Percentiles rank a stretch among this genome's conserved stretches.
These are phyloP conservation scores for Alternaria dauci DNA, from an alignment of 2,329 filamentous ascomycete genomes.

Conservation along the genomic window DNA sequence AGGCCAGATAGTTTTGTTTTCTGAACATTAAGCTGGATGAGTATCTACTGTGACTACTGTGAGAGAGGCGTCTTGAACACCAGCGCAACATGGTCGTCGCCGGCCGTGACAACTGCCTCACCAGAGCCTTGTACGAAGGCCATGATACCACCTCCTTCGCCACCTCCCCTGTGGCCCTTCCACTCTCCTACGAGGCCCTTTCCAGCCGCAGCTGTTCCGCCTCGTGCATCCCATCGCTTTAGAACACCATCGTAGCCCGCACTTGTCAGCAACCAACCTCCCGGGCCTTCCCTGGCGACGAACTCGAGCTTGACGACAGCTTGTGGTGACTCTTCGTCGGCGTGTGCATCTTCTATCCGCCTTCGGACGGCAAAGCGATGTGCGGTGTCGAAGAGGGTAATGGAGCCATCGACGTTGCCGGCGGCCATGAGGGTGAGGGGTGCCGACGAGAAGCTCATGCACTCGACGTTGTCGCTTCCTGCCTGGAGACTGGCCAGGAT, in stretches of 20 bases:
- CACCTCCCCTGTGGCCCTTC: slow-evolving; percentile 85
- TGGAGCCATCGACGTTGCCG: slow-evolving; percentile 71
- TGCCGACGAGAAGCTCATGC: slow-evolving; percentile 70
- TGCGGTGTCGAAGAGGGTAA: slow-evolving; percentile 86
- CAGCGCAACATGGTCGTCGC: slow-evolving; percentile 71
- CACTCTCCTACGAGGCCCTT: slow-evolving; percentile 84
- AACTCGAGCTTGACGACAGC: slow-evolving; percentile 95
- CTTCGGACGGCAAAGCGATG: slow-evolving; percentile 87
- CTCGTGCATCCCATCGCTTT: slow-evolving; percentile 82
- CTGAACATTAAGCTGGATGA: too few species aligned
- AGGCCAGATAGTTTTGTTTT: too few species aligned
- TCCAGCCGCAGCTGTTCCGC: slow-evolving; percentile 70
- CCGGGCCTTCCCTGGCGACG: slow-evolving; percentile 60
- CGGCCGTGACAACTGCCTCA: slow-evolving; percentile 82
- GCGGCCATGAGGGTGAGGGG: slow-evolving; percentile 69
- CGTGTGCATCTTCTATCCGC: slow-evolving; percentile 82
- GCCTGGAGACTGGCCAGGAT: slow-evolving; percentile 86
- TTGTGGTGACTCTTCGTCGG: slow-evolving; percentile 74
- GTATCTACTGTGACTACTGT: slow-evolving; percentile 16
- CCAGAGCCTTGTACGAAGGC: slow-evolving; percentile 87
- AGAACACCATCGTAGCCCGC: slow-evolving; percentile 94
- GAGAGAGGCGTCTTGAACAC: slow-evolving; percentile 38
- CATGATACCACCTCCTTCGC: slow-evolving; percentile 86
- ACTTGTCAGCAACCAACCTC: slow-evolving; percentile 78
- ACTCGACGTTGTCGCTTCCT: slow-evolving; percentile 82